Evolutionary conservation across 83 land plant genomes (phyloP).

Genomic region (Picea abies): DNA sequence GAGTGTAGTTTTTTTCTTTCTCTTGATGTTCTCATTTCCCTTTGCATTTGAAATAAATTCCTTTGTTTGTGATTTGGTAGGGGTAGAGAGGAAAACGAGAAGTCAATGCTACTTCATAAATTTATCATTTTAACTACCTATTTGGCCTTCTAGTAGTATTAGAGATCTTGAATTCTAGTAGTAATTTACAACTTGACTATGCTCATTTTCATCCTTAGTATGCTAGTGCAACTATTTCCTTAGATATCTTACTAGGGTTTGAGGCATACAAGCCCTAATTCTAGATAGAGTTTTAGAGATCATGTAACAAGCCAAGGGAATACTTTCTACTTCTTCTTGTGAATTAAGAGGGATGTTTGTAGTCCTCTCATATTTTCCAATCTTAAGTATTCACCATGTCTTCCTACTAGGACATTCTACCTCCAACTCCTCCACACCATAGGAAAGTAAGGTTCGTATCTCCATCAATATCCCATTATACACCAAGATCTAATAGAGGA

Average conservation of each 20-base stretch:
- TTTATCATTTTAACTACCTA: not conserved
- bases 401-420: not conserved
- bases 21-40: too few relatives aligned
- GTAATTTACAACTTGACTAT: not conserved
- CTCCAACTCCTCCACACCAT: not conserved
- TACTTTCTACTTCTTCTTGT: too few relatives aligned
- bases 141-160: not conserved
- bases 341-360: not conserved
- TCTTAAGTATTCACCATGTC: constrained; percentile 2
- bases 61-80: not conserved
- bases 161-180: not conserved
- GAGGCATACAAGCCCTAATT: not conserved
- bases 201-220: not conserved
- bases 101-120: not conserved
- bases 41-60: not conserved
- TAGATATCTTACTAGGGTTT: not conserved
- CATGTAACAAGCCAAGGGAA: too few relatives aligned
- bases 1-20: too few relatives aligned
- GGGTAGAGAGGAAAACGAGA: not conserved
- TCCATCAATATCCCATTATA: not conserved
- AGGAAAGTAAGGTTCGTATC: not conserved
- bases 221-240: too few relatives aligned
- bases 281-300: too few relatives aligned
- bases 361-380: too few relatives aligned
- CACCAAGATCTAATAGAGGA: not conserved